A percentile compares a stretch with the other conserved stretches of the same genome.
Evolutionary conservation across 345 rosid species (phyloP).

Genomic region (Pugionium dolabratum): DNA sequence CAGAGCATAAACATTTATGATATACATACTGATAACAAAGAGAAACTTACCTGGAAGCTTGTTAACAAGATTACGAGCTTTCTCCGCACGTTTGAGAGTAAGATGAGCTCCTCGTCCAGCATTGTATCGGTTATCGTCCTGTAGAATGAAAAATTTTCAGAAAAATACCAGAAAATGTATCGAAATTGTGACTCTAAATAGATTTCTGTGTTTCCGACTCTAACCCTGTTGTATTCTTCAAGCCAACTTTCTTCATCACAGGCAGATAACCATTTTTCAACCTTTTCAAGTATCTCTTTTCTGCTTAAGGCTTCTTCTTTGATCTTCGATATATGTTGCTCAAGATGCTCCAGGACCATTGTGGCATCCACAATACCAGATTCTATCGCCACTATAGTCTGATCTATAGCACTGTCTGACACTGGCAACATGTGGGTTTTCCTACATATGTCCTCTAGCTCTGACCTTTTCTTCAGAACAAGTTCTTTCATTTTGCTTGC

Average conservation of each 20-base stretch:
- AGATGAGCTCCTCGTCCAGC: constrained; percentile 99
- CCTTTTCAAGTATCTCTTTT: constrained; percentile 89
- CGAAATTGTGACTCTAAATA: background rate
- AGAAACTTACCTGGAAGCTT: constrained; percentile 78
- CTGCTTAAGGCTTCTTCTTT: constrained; percentile 93
- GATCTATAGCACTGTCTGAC: constrained; percentile 60
- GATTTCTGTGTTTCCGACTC: constrained; percentile 19
- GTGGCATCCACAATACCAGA: constrained; percentile 81
- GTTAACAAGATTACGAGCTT: constrained; percentile 88
- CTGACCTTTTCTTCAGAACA: constrained; percentile 85
- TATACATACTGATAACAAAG: background rate
- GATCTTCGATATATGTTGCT: constrained; percentile 73
- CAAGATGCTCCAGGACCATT: constrained; percentile 71
- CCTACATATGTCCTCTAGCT: constrained; percentile 87
- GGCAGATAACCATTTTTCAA: constrained; percentile 92
- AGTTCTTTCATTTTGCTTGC: constrained; percentile 97
- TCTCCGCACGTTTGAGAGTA: constrained; percentile 94
- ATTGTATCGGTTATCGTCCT: constrained; percentile 96
- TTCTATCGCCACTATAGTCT: constrained; percentile 71
- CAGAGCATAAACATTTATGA: constrained; percentile 5
- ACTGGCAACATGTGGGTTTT: constrained; percentile 82
- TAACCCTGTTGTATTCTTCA: constrained; percentile 93
- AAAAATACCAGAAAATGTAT: constrained; percentile 1
- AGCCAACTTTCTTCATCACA: constrained; percentile 99
- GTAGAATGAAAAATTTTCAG: constrained; percentile 35